Conservation (phyloP, 768 basidiomycete genomes). For the Calocybe indica region DNA sequence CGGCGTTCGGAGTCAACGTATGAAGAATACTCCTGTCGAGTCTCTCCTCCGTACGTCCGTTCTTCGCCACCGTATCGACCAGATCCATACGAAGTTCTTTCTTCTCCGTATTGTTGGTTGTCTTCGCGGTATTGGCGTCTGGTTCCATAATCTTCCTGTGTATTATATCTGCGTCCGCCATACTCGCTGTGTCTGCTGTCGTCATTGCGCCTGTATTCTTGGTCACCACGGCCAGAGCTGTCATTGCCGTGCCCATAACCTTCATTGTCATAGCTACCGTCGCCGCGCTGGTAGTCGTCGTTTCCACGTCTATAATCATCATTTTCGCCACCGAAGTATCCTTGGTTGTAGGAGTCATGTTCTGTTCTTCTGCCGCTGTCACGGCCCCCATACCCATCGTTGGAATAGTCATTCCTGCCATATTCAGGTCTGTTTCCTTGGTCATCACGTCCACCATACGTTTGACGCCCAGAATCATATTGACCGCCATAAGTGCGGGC, state of each 20-base stretch:
- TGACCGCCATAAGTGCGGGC: conserved; percentile 10
- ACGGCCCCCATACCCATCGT: conserved; percentile 4
- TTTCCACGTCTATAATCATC: conserved; percentile 6
- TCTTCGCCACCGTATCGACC: background rate
- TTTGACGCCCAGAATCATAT: conserved; percentile 1
- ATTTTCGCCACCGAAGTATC: background rate
- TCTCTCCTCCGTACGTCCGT: too few relatives aligned
- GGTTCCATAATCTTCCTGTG: conserved; percentile 13
- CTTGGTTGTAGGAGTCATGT: background rate
- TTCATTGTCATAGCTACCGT: conserved; percentile 1
- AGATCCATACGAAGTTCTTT: background rate
- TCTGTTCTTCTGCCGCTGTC: background rate
- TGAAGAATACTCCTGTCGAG: background rate
- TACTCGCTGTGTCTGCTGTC: background rate
- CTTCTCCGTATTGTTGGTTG: background rate
- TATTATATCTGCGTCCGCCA: conserved; percentile 6
- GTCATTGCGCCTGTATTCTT: background rate
- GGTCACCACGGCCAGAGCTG: conserved; percentile 3
- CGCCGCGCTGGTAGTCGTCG: conserved; percentile 6
- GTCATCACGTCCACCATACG: too few relatives aligned
- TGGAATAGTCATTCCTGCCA: background rate
- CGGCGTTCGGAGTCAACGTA: conserved; percentile 1
- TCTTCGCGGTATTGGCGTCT: conserved; percentile 1
- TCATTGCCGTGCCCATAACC: conserved; percentile 1
- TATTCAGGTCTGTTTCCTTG: too few relatives aligned